Evolutionary conservation across 352 stramenopile species (phyloP).

Genomic region (Globisporangium carolinianum): DNA sequence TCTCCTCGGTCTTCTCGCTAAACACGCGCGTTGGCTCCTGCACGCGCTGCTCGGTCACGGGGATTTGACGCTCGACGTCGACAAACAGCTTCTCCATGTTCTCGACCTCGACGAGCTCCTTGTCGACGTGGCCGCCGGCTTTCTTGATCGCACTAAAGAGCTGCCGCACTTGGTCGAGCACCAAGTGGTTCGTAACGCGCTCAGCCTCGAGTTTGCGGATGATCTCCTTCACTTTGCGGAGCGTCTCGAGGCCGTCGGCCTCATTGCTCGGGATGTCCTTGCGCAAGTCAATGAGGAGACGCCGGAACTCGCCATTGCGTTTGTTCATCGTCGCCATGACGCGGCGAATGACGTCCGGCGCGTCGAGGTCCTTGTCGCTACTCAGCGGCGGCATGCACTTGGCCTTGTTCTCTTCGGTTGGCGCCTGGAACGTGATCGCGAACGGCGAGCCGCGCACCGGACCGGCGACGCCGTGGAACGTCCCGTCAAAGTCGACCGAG

Average conservation of each 20-base stretch:
- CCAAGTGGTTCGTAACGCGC: conserved; percentile 54
- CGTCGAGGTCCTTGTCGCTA: conserved; percentile 71
- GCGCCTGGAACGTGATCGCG: conserved; percentile 32
- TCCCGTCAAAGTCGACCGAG: conserved; percentile 89
- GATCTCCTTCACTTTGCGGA: conserved; percentile 83
- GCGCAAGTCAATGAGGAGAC: conserved; percentile 67
- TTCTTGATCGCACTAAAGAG: conserved; percentile 80
- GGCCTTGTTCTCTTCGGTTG: conserved; percentile 60
- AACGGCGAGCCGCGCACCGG: conserved; percentile 93
- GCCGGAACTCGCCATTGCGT: conserved; percentile 74
- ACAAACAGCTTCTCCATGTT: conserved; percentile 79
- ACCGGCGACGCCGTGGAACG: conserved; percentile 91
- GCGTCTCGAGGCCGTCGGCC: conserved; percentile 63
- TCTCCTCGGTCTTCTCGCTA: conserved; percentile 90
- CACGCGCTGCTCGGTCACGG: conserved; percentile 62
- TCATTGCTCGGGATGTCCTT: conserved; percentile 83
- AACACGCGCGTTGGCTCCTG: conserved; percentile 82
- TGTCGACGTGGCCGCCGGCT: conserved; percentile 72
- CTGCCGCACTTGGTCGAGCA: conserved; percentile 74
- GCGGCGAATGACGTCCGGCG: conserved; percentile 54
- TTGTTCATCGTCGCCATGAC: conserved; percentile 83
- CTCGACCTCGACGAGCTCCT: conserved; percentile 75
- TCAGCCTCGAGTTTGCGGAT: conserved; percentile 72
- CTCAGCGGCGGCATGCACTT: conserved; percentile 67
- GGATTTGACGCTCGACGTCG: conserved; percentile 77